phyloP scores from a whole-genome alignment of 2,329 filamentous ascomycete species.

The Aspergillus sp. region DNA sequence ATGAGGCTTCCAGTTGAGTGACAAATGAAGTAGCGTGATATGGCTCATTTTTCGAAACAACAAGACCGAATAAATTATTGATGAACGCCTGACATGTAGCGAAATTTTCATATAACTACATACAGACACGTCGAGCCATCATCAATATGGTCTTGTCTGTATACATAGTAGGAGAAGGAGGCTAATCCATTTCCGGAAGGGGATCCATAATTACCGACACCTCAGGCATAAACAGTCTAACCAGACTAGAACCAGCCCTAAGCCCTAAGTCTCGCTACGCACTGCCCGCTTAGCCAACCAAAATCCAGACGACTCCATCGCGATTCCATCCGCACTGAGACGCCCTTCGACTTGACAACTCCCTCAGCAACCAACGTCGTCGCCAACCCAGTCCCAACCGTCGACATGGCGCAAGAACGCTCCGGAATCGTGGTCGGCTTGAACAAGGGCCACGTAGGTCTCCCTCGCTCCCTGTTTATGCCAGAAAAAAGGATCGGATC shows the following conservation, averaged over 20 bases:
- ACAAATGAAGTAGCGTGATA: no score
- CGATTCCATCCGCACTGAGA: constrained; percentile 23
- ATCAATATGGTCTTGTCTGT: no score
- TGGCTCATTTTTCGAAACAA: no score
- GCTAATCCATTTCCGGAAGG: no score
- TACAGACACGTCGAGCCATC: no score
- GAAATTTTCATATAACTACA: no score
- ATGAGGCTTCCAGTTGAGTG: no score
- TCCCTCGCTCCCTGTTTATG: constrained; percentile 11
- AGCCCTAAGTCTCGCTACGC: constrained; percentile 39
- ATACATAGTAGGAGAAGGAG: no score
- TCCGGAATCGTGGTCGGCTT: constrained; percentile 58
- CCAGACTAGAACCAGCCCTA: constrained; percentile 30
- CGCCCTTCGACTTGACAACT: constrained; percentile 25
- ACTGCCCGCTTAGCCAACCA: constrained; percentile 29
- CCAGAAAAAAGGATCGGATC: background rate
- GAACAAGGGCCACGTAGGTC: constrained; percentile 66
- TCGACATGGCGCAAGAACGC: constrained; percentile 51
- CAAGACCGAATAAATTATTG: no score
- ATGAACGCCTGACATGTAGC: no score
- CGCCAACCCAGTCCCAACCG: constrained; percentile 36
- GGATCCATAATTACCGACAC: background rate
- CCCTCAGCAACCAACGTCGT: constrained; percentile 27
- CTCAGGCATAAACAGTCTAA: constrained; percentile 4
- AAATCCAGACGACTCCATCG: constrained; percentile 26